These are phyloP conservation scores for Cyberlindnera sargentensis DNA, from an alignment of 805 yeast genomes.

Conservation along the genomic window DNA sequence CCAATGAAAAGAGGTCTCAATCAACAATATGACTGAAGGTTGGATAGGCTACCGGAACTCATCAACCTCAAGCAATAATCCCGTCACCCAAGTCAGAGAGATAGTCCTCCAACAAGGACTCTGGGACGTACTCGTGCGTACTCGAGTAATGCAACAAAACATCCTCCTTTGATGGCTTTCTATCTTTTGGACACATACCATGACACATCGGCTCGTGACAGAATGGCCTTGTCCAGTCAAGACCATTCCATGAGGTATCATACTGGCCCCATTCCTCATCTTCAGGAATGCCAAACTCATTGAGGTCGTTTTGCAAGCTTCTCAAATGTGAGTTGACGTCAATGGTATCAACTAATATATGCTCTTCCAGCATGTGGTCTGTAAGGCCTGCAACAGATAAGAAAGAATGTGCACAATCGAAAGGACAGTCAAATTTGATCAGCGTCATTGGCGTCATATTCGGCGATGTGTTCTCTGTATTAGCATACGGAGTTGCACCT, in stretches of 20 bases:
- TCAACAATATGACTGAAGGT: background rate
- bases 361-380: constrained; percentile 1
- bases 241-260: background rate
- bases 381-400: background rate
- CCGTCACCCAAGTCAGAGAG: background rate
- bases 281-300: background rate
- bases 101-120: background rate
- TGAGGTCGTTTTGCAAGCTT: background rate
- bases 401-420: constrained; percentile 1
- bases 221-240: background rate
- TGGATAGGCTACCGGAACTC: background rate
- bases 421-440: constrained; percentile 1
- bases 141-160: background rate
- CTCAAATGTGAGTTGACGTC: background rate
- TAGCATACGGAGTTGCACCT: too few species aligned
- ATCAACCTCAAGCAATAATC: background rate
- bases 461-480: background rate
- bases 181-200: too few species aligned
- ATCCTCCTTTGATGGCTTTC: background rate
- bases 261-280: background rate
- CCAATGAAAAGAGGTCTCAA: too few species aligned
- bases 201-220: background rate
- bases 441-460: background rate
- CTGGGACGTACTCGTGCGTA: background rate
- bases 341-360: background rate